phyloP scores from a whole-genome alignment of 192 early-diverging fungal species.

The Mycoemilia scoparia region DNA sequence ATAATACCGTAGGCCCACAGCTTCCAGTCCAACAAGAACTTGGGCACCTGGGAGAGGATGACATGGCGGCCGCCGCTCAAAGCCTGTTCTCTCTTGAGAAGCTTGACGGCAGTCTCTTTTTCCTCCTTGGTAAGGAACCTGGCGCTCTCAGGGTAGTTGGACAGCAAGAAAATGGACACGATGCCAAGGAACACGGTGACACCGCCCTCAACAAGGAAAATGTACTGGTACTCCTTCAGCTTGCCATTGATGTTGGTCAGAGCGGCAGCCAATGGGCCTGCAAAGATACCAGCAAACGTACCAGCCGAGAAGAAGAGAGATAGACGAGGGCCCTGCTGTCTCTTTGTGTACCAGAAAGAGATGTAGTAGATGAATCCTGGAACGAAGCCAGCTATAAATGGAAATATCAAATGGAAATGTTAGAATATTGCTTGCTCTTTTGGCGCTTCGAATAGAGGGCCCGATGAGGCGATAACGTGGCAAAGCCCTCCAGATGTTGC shows the following conservation, averaged over 20 bases:
- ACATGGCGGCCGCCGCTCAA: constrained; percentile 6
- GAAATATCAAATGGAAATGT: too few relatives aligned
- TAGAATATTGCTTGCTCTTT: too few relatives aligned
- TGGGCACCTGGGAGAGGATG: constrained; percentile 9
- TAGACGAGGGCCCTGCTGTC: constrained; percentile 24
- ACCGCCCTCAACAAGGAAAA: constrained; percentile 38
- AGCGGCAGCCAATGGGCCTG: constrained; percentile 19
- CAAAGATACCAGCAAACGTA: constrained; percentile 27
- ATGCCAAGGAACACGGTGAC: constrained; percentile 28
- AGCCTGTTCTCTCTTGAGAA: constrained; percentile 18
- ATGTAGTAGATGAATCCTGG: constrained; percentile 46
- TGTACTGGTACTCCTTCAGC: constrained; percentile 20
- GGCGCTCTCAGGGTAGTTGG: constrained; percentile 34
- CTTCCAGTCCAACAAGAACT: constrained; percentile 18
- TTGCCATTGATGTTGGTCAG: constrained; percentile 14
- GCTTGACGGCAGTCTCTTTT: constrained; percentile 17
- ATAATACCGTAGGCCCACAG: constrained; percentile 27
- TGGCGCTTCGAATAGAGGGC: too few relatives aligned
- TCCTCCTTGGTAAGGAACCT: constrained; percentile 37
- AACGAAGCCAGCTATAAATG: constrained; percentile 55
- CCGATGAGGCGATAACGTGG: too few relatives aligned
- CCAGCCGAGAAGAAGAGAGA: constrained; percentile 28
- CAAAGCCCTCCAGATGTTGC: too few relatives aligned
- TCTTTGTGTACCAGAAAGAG: constrained; percentile 32
- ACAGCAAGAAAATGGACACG: constrained; percentile 21